These are phyloP conservation scores for Curvularia verruculosa DNA, from an alignment of 2,329 filamentous ascomycete species.

Conservation along the genomic window DNA sequence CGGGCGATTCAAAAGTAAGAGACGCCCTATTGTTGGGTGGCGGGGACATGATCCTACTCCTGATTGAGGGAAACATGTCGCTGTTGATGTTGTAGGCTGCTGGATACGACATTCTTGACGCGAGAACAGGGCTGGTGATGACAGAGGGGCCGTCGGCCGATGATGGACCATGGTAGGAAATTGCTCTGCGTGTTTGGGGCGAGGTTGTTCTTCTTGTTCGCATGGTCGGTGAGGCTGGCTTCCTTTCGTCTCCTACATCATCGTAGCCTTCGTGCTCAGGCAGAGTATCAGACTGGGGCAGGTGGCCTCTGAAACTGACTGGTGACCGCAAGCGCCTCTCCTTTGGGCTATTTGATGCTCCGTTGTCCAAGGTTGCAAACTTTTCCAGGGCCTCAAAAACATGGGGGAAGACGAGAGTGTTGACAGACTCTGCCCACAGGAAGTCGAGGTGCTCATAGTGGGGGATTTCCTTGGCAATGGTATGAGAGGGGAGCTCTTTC, in stretches of 20 bases:
- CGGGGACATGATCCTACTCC: conserved; percentile 31
- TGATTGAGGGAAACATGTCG: conserved; percentile 24
- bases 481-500: conserved; percentile 82
- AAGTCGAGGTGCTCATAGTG: conserved; percentile 98
- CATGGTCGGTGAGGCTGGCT: conserved; percentile 26
- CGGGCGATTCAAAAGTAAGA: conserved; percentile 26
- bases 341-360: conserved; percentile 18
- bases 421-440: conserved; percentile 87
- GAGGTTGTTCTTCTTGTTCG: conserved; percentile 32
- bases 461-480: conserved; percentile 82
- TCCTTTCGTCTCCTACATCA: conserved; percentile 37
- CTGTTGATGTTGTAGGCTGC: conserved; percentile 10
- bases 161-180: conserved; percentile 15
- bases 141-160: conserved; percentile 5
- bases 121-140: conserved; percentile 10
- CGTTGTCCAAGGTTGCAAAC: conserved; percentile 51
- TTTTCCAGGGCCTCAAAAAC: conserved; percentile 87
- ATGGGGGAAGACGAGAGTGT: conserved; percentile 84
- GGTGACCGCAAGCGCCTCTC: conserved; percentile 38
- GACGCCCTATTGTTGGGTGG: conserved; percentile 25
- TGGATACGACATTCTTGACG: conserved; percentile 14
- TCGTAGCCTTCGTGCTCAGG: conserved; percentile 33
- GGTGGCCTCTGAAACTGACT: conserved; percentile 34
- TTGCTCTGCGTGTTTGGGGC: conserved; percentile 23
- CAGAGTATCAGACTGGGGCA: conserved; percentile 31